These are phyloP conservation scores for Ephemerocybe angulata DNA, from an alignment of 768 basidiomycete genomes.

Conservation along the genomic window DNA sequence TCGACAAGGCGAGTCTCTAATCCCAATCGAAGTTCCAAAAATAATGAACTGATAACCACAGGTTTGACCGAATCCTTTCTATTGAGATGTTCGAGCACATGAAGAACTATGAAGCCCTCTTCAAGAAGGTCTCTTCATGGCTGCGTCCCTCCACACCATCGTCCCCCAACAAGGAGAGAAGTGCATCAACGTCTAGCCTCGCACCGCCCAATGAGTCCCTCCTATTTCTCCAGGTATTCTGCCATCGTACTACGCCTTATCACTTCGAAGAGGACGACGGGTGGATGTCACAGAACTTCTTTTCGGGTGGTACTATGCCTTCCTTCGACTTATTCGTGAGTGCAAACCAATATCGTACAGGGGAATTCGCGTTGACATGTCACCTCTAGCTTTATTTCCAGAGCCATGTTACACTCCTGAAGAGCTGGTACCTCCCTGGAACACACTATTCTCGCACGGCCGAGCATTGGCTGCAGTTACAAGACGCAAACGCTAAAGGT, in stretches of 20 bases:
- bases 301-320: constrained; percentile 72
- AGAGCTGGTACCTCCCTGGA: constrained; percentile 62
- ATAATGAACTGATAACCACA: constrained; percentile 18
- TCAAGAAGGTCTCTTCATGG: constrained; percentile 64
- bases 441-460: constrained; percentile 60
- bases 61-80: constrained; percentile 67
- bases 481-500: constrained; percentile 50
- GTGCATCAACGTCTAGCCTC: neutral
- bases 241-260: constrained; percentile 59
- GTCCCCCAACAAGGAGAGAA: constrained; percentile 2
- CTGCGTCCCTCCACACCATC: constrained; percentile 39
- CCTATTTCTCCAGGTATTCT: constrained; percentile 70
- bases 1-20: constrained; percentile 35
- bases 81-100: constrained; percentile 81
- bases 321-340: constrained; percentile 58
- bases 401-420: constrained; percentile 51
- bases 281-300: constrained; percentile 76
- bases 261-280: constrained; percentile 67
- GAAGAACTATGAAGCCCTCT: constrained; percentile 65
- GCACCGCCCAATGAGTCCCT: constrained; percentile 34
- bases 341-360: neutral
- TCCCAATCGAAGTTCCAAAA: neutral
- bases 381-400: constrained; percentile 57
- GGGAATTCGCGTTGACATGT: neutral
- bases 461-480: constrained; percentile 61